Conservation (phyloP, 1,284 basidiomycete species). For the Taiwanofungus camphoratus region DNA sequence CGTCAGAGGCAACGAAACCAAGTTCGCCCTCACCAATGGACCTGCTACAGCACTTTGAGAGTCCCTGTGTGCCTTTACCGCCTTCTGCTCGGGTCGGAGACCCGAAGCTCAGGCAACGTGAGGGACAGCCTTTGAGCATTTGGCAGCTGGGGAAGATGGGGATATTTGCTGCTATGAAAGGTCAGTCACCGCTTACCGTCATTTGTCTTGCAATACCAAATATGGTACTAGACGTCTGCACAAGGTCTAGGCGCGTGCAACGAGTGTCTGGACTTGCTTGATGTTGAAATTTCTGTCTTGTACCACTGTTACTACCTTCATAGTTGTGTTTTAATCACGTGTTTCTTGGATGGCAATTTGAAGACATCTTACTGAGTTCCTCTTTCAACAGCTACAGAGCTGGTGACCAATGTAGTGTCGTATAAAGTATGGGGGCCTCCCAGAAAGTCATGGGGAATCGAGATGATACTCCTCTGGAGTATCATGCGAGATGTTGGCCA, state of each 20-base stretch:
- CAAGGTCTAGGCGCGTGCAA: too few relatives aligned
- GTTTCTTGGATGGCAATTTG: too few relatives aligned
- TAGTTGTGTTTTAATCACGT: too few relatives aligned
- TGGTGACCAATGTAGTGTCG: constrained; percentile 62
- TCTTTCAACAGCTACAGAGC: constrained; percentile 50
- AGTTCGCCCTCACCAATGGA: constrained; percentile 13
- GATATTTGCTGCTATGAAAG: constrained; percentile 57
- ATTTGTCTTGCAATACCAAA: too few relatives aligned
- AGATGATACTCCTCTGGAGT: constrained; percentile 80
- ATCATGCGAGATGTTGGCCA: constrained; percentile 83
- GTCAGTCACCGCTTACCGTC: constrained; percentile 35
- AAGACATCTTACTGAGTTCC: too few relatives aligned
- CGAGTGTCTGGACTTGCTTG: too few relatives aligned
- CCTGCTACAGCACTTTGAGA: constrained; percentile 56
- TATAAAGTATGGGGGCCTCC: constrained; percentile 79
- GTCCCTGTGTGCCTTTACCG: constrained; percentile 61
- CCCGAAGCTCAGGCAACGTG: constrained; percentile 51
- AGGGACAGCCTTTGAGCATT: constrained; percentile 46
- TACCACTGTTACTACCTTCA: background rate
- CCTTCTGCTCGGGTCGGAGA: constrained; percentile 64
- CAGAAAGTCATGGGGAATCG: constrained; percentile 83
- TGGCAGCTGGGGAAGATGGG: constrained; percentile 71
- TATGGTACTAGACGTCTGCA: too few relatives aligned
- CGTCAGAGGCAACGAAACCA: background rate
- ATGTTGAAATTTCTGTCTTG: background rate